These are phyloP conservation scores for Phytophthora hibernalis DNA, from an alignment of 352 stramenopile species.

Conservation along the genomic window DNA sequence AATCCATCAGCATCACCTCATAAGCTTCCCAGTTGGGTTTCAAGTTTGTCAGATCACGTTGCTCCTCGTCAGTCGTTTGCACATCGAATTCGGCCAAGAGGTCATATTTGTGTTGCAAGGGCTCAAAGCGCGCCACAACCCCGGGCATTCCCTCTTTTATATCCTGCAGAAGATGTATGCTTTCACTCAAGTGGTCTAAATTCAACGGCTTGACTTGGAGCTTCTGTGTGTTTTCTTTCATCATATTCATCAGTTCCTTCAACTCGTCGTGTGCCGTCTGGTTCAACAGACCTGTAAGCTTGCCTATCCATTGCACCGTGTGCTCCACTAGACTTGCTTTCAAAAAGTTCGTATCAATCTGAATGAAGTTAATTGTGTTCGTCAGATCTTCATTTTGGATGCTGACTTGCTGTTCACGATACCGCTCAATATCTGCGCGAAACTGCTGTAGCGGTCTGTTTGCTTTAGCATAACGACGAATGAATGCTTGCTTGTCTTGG, in stretches of 20 bases:
- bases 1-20: constrained; percentile 83
- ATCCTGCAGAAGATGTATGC: constrained; percentile 89
- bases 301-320: constrained; percentile 94
- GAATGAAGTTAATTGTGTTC: constrained; percentile 96
- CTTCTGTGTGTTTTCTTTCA: constrained; percentile 89
- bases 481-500: constrained; percentile 95
- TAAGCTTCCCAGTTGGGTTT: constrained; percentile 87
- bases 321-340: constrained; percentile 93
- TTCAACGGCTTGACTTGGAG: constrained; percentile 87
- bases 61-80: constrained; percentile 88
- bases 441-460: constrained; percentile 94
- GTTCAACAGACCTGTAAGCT: constrained; percentile 93
- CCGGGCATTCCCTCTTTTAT: constrained; percentile 82
- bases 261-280: constrained; percentile 91
- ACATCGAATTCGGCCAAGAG: constrained; percentile 90
- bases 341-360: constrained; percentile 94
- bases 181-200: constrained; percentile 93
- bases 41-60: constrained; percentile 73
- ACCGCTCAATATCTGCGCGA: constrained; percentile 92
- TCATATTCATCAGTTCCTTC: constrained; percentile 87
- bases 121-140: constrained; percentile 84
- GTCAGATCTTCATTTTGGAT: constrained; percentile 93
- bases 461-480: constrained; percentile 95
- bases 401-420: constrained; percentile 91
- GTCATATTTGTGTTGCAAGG: constrained; percentile 89